phyloP scores from a whole-genome alignment of 176 grass and related monocot genomes.

The Tillandsia fasciculata region DNA sequence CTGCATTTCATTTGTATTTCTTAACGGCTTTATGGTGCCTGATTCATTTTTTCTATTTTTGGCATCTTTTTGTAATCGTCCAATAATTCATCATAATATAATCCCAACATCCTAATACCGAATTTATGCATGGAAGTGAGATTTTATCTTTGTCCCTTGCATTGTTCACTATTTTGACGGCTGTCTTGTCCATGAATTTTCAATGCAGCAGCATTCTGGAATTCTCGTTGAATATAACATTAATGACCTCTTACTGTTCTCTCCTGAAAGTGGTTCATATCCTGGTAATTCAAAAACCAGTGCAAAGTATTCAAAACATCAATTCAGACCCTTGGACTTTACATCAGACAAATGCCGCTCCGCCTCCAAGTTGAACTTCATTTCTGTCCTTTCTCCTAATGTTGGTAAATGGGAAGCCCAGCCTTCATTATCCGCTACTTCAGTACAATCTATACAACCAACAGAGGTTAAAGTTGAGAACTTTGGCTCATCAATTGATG shows the following conservation, averaged over 20 bases:
- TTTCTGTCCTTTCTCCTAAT: not conserved
- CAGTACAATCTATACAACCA: constrained; percentile 8
- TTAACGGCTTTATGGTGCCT: no score
- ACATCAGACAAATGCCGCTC: not conserved
- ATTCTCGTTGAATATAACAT: constrained; percentile 30
- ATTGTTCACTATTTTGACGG: not conserved
- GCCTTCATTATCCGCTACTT: not conserved
- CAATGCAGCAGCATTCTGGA: constrained; percentile 28
- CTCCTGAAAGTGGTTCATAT: constrained; percentile 9
- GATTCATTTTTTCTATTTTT: no score
- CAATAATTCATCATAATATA: no score
- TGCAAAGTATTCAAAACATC: constrained; percentile 2
- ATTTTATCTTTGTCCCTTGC: not conserved
- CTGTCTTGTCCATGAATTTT: constrained; percentile 7
- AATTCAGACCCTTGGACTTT: not conserved
- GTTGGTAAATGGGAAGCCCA: not conserved
- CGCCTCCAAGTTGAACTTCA: no score
- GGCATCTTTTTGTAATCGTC: no score
- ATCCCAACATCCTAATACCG: no score
- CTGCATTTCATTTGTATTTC: no score
- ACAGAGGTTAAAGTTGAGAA: constrained; percentile 36
- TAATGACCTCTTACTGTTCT: constrained; percentile 14
- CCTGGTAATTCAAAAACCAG: no score
- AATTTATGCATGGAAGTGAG: no score
- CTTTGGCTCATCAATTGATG: constrained; percentile 40